These are phyloP conservation scores for Hyparrhenia diplandra DNA, from an alignment of 176 grass and related monocot genomes.

Conservation along the genomic window DNA sequence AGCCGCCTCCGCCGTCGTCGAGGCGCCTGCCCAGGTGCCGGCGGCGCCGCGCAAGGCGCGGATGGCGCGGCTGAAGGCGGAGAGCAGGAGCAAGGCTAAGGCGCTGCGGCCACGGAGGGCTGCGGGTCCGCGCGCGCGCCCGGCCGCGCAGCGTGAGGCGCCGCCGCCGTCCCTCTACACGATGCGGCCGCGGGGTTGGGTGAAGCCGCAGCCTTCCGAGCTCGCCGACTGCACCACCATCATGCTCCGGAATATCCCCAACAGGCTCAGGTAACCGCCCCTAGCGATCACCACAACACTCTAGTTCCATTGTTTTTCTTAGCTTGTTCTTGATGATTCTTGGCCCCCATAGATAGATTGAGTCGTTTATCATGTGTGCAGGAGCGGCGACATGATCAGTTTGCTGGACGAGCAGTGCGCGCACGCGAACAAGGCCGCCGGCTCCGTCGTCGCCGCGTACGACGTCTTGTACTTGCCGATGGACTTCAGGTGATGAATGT, in stretches of 20 bases:
- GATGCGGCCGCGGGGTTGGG: background rate
- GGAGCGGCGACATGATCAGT: constrained; percentile 27
- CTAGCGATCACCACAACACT: background rate
- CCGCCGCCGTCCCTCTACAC: constrained; percentile 13
- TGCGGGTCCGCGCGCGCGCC: background rate
- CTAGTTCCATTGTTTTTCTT: background rate
- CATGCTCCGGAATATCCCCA: constrained; percentile 82
- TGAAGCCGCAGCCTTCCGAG: background rate
- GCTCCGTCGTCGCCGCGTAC: constrained; percentile 32
- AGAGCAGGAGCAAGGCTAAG: background rate
- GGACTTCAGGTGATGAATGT: constrained; percentile 58
- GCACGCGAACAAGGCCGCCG: background rate
- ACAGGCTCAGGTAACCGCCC: constrained; percentile 39
- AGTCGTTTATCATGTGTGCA: constrained; percentile 1
- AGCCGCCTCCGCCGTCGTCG: background rate
- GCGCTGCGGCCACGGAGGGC: background rate
- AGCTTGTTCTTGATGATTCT: background rate
- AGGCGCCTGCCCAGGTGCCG: background rate
- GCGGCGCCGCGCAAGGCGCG: background rate
- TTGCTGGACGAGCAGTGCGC: constrained; percentile 72
- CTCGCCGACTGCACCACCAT: constrained; percentile 33
- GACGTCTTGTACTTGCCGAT: constrained; percentile 77
- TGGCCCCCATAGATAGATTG: background rate
- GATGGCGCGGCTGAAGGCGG: background rate
- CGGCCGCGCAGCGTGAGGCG: background rate